These are phyloP conservation scores for Claviceps pusilla DNA, from an alignment of 2,329 filamentous ascomycete species.

Conservation along the genomic window DNA sequence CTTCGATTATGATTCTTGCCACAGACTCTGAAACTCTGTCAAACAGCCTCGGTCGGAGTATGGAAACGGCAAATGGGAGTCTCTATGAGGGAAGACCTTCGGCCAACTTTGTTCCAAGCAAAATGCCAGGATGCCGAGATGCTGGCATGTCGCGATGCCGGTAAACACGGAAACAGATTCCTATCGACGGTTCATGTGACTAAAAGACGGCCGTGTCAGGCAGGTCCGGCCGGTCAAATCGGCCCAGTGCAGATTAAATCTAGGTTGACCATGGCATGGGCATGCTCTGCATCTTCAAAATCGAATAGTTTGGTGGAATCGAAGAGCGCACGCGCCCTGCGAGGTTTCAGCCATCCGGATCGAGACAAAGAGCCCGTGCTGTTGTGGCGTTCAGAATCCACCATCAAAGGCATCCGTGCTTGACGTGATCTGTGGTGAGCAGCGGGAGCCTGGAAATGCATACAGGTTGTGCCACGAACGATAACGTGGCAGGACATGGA, in stretches of 20 bases:
- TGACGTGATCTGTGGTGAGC: not conserved
- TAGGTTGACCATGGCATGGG: not conserved
- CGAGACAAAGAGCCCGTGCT: not conserved
- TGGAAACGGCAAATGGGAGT: not conserved
- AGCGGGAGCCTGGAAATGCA: too few relatives aligned
- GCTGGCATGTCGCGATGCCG: not conserved
- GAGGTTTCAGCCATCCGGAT: slow-evolving; percentile 2
- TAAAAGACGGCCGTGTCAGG: not conserved
- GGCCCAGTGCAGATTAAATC: not conserved
- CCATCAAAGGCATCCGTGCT: not conserved
- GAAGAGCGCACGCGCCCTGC: not conserved
- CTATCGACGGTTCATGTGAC: not conserved
- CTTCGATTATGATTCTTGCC: not conserved
- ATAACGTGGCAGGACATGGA: too few relatives aligned
- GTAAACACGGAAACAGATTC: not conserved
- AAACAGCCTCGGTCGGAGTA: not conserved
- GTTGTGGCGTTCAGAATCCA: not conserved
- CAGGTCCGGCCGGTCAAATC: not conserved
- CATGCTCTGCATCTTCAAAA: not conserved
- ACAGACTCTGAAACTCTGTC: not conserved
- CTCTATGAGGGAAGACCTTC: not conserved
- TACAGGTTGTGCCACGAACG: too few relatives aligned
- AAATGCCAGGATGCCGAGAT: not conserved
- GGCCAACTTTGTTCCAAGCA: not conserved
- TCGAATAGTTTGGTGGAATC: not conserved